Evolutionary conservation across 306 rosid genomes (phyloP).

Genomic region (Mucuna pruriens): DNA sequence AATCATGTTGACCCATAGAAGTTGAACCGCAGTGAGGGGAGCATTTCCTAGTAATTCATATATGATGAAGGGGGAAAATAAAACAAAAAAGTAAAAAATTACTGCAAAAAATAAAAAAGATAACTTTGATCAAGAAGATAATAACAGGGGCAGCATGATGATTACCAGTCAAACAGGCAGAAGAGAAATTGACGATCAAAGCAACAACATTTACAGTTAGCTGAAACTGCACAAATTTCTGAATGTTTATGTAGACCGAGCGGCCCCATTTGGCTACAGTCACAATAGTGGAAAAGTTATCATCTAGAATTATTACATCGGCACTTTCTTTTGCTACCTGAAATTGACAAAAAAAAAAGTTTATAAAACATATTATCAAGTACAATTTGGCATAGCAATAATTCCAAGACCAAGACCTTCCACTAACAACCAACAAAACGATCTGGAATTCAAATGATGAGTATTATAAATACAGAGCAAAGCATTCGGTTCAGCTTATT

Average conservation of each 20-base stretch:
- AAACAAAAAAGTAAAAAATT: not conserved
- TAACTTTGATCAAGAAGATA: slow-evolving; percentile 18
- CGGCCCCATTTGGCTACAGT: slow-evolving; percentile 99
- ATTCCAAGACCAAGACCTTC: slow-evolving; percentile 31
- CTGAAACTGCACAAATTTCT: slow-evolving; percentile 98
- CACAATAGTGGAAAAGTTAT: slow-evolving; percentile 93
- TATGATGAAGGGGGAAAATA: slow-evolving; percentile 2
- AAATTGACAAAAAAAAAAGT: slow-evolving; percentile 36
- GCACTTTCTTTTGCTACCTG: slow-evolving; percentile 99
- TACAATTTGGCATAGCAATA: slow-evolving; percentile 10
- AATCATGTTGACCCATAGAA: slow-evolving; percentile 99
- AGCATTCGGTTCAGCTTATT: not conserved
- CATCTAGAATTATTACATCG: slow-evolving; percentile 92
- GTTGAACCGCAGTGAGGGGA: slow-evolving; percentile 99
- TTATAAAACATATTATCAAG: slow-evolving; percentile 19
- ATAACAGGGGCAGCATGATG: slow-evolving; percentile 25
- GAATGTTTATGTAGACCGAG: slow-evolving; percentile 94
- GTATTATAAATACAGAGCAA: slow-evolving; percentile 8
- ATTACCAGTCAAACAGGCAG: slow-evolving; percentile 95
- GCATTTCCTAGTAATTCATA: slow-evolving; percentile 67
- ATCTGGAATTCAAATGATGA: not conserved
- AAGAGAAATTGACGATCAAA: slow-evolving; percentile 90
- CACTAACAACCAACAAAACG: slow-evolving; percentile 3
- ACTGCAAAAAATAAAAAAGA: slow-evolving; percentile 20
- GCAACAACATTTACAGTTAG: slow-evolving; percentile 96